These are phyloP conservation scores for Trichomonas vaginalis DNA, from an alignment of 208 protist genomes.

Conservation along the genomic window DNA sequence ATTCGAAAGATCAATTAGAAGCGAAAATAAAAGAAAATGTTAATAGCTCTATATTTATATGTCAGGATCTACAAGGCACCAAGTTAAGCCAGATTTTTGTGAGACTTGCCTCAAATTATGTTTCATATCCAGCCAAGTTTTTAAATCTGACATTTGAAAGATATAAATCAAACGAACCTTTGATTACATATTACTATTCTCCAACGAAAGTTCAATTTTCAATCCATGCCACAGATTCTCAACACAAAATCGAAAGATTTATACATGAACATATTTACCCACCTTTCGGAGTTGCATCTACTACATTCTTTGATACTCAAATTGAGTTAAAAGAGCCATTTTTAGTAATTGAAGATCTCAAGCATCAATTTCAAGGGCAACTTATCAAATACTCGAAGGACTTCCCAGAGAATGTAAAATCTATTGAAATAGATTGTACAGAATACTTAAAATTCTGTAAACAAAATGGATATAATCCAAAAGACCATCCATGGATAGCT, in stretches of 20 bases:
- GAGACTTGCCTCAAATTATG: neutral
- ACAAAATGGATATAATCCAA: neutral
- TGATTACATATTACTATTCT: neutral
- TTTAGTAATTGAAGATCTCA: neutral
- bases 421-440: neutral
- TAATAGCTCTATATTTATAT: neutral
- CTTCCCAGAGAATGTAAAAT: neutral
- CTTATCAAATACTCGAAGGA: neutral
- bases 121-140: neutral
- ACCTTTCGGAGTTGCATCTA: neutral
- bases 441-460: neutral
- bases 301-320: neutral
- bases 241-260: neutral
- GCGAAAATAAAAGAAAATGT: neutral
- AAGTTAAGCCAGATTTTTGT: neutral
- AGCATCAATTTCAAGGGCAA: neutral
- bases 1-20: neutral
- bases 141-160: neutral
- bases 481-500: neutral
- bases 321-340: neutral
- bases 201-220: neutral
- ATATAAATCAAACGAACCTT: neutral
- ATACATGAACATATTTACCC: neutral
- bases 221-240: neutral
- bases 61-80: neutral